Percentiles rank a stretch among this genome's conserved stretches.
phyloP scores from a whole-genome alignment of 2,329 filamentous ascomycete genomes.

The Venturia oleaginea region DNA sequence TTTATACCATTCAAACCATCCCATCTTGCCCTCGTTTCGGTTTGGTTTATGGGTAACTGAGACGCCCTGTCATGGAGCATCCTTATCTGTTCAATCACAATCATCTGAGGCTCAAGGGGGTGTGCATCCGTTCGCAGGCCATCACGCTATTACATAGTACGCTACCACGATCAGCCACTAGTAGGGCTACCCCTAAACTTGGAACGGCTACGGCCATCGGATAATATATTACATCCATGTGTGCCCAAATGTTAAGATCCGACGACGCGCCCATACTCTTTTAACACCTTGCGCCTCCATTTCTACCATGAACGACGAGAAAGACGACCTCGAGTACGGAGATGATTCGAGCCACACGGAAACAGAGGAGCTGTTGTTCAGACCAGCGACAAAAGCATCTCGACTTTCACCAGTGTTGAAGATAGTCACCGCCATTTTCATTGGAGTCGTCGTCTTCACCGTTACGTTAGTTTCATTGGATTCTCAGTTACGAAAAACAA shows the following conservation, averaged over 20 bases:
- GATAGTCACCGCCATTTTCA: background rate
- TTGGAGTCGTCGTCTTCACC: background rate
- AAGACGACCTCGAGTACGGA: constrained; percentile 1
- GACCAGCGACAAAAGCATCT: constrained; percentile 3
- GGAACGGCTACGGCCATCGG: background rate
- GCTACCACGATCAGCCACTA: constrained; percentile 3
- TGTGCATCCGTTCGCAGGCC: background rate
- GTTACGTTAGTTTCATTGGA: background rate
- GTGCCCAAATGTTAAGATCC: background rate
- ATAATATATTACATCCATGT: constrained; percentile 2
- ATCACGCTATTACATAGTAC: no score
- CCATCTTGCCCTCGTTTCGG: background rate
- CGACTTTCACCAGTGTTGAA: background rate
- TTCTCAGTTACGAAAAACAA: constrained; percentile 1
- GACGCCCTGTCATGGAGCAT: background rate
- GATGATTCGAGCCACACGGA: constrained; percentile 4
- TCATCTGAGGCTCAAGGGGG: background rate
- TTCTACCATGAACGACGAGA: background rate
- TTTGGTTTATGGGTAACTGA: background rate
- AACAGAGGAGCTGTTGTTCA: constrained; percentile 3
- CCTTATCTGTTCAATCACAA: background rate
- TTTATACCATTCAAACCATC: background rate
- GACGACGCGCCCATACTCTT: background rate
- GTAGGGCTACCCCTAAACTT: constrained; percentile 8
- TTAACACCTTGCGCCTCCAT: background rate